A percentile compares a stretch with the other conserved stretches of the same genome.
phyloP scores from a whole-genome alignment of 2,329 filamentous ascomycete species.

The Mycosphaerella sp. region DNA sequence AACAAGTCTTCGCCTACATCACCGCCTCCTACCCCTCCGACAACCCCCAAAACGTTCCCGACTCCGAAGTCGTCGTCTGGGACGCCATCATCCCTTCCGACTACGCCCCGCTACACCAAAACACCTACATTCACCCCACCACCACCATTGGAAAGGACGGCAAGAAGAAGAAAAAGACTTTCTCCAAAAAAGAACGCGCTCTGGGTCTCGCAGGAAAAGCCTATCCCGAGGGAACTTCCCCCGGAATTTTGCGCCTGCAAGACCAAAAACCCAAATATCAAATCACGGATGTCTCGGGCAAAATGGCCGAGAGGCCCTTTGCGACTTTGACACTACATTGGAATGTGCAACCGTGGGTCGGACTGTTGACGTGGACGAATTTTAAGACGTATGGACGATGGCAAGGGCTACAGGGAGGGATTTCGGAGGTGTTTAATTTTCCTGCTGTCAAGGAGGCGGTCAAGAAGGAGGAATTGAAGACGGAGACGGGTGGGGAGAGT shows the following conservation, averaged over 20 bases:
- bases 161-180: conserved; percentile 10
- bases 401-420: conserved; percentile 59
- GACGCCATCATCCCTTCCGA: conserved; percentile 82
- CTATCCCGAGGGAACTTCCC: conserved; percentile 33
- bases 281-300: conserved; percentile 81
- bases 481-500: conserved; percentile 45
- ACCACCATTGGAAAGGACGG: background rate
- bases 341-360: conserved; percentile 98
- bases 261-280: conserved; percentile 95
- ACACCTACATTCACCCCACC: conserved; percentile 49
- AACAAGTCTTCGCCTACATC: conserved; percentile 94
- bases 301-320: conserved; percentile 65
- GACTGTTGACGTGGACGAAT: conserved; percentile 70
- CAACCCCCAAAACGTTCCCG: conserved; percentile 33
- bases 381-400: conserved; percentile 48
- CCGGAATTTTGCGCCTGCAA: conserved; percentile 67
- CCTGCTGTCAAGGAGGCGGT: conserved; percentile 55
- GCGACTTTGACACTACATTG: conserved; percentile 79
- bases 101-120: conserved; percentile 49
- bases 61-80: conserved; percentile 78
- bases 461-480: conserved; percentile 43
- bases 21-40: conserved; percentile 62
- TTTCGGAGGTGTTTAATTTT: conserved; percentile 57
- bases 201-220: conserved; percentile 18
- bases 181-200: no score